Conservation (phyloP, 78 protist genomes). For the slime mould (Dictyostelium discoideum) region DNA sequence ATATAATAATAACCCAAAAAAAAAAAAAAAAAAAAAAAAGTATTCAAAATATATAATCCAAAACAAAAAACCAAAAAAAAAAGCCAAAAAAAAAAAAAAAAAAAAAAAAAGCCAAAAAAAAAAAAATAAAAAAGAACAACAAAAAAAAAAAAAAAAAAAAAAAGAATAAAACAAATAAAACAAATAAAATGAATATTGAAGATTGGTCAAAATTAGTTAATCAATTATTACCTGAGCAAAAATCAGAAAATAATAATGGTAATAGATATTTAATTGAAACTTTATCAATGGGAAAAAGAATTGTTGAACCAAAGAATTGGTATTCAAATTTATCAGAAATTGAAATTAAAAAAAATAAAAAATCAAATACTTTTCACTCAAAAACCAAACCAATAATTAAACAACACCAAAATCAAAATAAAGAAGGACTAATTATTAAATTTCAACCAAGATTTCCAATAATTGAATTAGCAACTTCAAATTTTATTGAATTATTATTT, state of each 20-base stretch:
- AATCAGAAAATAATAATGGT: neutral
- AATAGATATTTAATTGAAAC: neutral
- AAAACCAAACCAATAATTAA: neutral
- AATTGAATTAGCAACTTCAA: neutral
- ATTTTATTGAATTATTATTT: neutral
- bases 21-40: too few species aligned
- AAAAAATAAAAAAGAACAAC: too few species aligned
- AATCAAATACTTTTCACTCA: neutral
- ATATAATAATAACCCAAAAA: neutral
- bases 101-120: too few species aligned
- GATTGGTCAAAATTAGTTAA: neutral
- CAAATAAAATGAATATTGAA: neutral
- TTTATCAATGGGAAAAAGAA: neutral
- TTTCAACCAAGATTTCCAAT: conserved; percentile 1
- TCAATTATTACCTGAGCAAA: neutral
- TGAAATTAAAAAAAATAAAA: neutral
- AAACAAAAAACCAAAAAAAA: neutral
- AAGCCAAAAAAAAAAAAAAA: too few species aligned
- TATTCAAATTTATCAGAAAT: neutral
- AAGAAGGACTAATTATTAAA: neutral
- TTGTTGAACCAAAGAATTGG: neutral
- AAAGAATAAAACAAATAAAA: too few species aligned
- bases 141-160: too few species aligned
- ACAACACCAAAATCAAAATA: neutral
- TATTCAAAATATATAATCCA: too few species aligned